phyloP scores from a whole-genome alignment of 805 yeast genomes.

The Ogataea wickerhamii region DNA sequence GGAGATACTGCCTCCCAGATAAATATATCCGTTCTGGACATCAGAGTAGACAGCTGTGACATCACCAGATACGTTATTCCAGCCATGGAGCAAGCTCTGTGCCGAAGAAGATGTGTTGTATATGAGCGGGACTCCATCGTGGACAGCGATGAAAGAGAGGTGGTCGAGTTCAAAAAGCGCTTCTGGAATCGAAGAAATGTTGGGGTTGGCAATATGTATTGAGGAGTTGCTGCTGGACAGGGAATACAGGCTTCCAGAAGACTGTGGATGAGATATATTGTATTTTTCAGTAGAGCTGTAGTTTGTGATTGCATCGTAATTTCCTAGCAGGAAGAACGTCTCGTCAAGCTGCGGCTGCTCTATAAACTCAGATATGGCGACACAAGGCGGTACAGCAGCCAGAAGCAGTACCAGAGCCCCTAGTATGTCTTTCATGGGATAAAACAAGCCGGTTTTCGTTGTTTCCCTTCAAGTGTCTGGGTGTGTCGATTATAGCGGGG shows the following conservation, averaged over 20 bases:
- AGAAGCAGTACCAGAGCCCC: not conserved
- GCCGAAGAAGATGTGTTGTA: slow-evolving; percentile 9
- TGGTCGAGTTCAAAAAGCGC: slow-evolving; percentile 11
- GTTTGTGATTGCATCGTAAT: slow-evolving; percentile 26
- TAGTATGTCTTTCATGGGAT: not conserved
- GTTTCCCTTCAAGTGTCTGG: too few relatives aligned
- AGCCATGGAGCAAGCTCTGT: slow-evolving; percentile 11
- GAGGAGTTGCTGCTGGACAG: slow-evolving; percentile 16
- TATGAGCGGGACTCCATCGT: slow-evolving; percentile 25
- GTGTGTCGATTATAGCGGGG: too few relatives aligned
- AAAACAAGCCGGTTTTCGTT: too few relatives aligned
- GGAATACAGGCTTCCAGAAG: slow-evolving; percentile 18
- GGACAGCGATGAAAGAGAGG: slow-evolving; percentile 20
- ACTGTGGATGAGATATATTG: slow-evolving; percentile 20
- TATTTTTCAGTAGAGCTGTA: slow-evolving; percentile 19
- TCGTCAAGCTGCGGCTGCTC: slow-evolving; percentile 20
- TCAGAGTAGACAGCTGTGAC: slow-evolving; percentile 49
- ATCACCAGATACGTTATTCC: slow-evolving; percentile 35
- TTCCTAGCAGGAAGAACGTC: slow-evolving; percentile 25
- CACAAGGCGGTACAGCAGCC: not conserved
- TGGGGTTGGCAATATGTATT: slow-evolving; percentile 10
- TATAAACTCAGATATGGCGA: slow-evolving; percentile 1
- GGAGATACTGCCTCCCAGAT: slow-evolving; percentile 77
- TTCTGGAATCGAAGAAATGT: slow-evolving; percentile 11
- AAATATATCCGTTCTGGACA: slow-evolving; percentile 44